phyloP scores from a whole-genome alignment of 2,329 filamentous ascomycete genomes.

The Rhexocercosporidium sp. region DNA sequence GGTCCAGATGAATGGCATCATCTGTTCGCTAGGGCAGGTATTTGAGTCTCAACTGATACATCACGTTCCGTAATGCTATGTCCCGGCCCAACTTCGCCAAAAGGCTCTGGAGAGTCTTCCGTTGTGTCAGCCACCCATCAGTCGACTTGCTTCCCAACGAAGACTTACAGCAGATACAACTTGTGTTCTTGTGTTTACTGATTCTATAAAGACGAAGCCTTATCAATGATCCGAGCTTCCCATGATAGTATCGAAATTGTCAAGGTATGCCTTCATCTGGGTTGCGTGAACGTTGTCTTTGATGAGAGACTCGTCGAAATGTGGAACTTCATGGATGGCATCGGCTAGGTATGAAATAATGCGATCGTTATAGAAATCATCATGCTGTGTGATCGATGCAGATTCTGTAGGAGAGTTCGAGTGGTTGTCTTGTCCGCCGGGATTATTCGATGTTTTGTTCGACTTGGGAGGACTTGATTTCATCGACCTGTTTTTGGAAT shows the following conservation, averaged over 20 bases:
- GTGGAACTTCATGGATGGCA: neutral
- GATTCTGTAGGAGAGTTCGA: neutral
- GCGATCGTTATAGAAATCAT: neutral
- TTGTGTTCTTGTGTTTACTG: no score
- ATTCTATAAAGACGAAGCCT: neutral
- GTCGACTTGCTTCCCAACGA: neutral
- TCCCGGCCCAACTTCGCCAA: neutral
- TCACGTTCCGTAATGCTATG: neutral
- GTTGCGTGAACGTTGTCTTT: neutral
- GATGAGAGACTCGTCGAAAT: neutral
- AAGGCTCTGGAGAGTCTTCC: no score
- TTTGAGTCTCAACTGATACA: neutral
- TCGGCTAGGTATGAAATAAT: neutral
- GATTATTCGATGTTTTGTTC: neutral
- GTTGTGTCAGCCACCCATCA: no score
- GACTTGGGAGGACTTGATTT: neutral
- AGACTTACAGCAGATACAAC: neutral
- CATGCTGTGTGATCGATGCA: neutral
- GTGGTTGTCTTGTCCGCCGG: neutral
- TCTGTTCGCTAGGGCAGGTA: neutral
- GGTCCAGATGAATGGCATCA: neutral
- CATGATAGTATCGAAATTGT: neutral
- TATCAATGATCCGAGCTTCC: neutral
- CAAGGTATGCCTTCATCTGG: neutral
- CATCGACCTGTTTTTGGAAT: neutral